These are phyloP conservation scores for Microbotryum scabiosae DNA, from an alignment of 1,284 basidiomycete species.

Conservation along the genomic window DNA sequence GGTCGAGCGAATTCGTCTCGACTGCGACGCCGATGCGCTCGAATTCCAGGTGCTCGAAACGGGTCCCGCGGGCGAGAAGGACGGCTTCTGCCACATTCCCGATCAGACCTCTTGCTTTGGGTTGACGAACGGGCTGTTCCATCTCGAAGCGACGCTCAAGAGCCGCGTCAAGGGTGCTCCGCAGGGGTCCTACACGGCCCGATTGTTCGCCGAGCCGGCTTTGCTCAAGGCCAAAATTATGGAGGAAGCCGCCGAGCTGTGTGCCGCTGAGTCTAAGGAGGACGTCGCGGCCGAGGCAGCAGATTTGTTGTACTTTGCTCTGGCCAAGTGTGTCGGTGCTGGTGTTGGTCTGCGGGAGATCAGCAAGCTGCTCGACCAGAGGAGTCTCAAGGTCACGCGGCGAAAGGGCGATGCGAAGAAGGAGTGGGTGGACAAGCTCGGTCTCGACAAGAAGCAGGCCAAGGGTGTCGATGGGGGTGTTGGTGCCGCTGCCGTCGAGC, in stretches of 20 bases:
- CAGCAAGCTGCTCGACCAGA: conserved; percentile 72
- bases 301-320: conserved; percentile 87
- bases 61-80: conserved; percentile 47
- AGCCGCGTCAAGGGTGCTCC: conserved; percentile 68
- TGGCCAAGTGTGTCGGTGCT: conserved; percentile 72
- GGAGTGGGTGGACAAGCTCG: conserved; percentile 53
- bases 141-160: conserved; percentile 71
- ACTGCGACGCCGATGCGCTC: conserved; percentile 89
- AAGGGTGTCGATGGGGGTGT: conserved; percentile 32
- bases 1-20: conserved; percentile 69
- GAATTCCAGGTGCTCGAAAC: conserved; percentile 89
- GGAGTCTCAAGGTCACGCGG: conserved; percentile 79
- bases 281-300: conserved; percentile 95
- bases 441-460: conserved; percentile 29
- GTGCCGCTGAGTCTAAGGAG: conserved; percentile 67
- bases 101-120: conserved; percentile 68
- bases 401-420: conserved; percentile 90
- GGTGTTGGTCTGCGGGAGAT: conserved; percentile 81
- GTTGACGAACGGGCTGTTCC: conserved; percentile 57
- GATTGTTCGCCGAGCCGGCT: conserved; percentile 73
- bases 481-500: neutral
- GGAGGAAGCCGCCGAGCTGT: conserved; percentile 97
- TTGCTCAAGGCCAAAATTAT: conserved; percentile 87
- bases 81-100: conserved; percentile 78
- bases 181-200: conserved; percentile 82